These are phyloP conservation scores for Aspergillus fijiensis DNA, from an alignment of 2,329 filamentous ascomycete species.

Conservation along the genomic window DNA sequence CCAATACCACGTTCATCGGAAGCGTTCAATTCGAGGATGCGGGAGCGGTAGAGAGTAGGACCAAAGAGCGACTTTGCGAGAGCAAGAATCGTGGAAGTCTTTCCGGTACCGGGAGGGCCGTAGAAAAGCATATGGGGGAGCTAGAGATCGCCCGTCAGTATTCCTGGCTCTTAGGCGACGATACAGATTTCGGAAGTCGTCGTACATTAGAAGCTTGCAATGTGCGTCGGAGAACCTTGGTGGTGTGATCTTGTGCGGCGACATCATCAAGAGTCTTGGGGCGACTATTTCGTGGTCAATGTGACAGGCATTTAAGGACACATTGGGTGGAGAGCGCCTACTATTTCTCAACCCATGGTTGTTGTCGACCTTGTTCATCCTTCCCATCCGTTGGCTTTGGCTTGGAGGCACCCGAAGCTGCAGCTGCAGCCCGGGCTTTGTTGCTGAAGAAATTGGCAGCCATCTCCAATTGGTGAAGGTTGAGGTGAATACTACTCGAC, in stretches of 20 bases:
- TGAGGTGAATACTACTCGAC: not conserved
- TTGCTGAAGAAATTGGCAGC: slow-evolving; percentile 94
- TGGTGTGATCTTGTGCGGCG: slow-evolving; percentile 94
- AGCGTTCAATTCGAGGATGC: slow-evolving; percentile 98
- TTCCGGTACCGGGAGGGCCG: slow-evolving; percentile 93
- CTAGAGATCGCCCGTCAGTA: slow-evolving; percentile 39
- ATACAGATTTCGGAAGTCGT: not conserved
- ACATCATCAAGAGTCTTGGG: slow-evolving; percentile 94
- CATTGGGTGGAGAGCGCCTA: slow-evolving; percentile 41
- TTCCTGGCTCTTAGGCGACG: not conserved
- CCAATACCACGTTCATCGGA: slow-evolving; percentile 97
- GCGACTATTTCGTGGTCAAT: slow-evolving; percentile 59
- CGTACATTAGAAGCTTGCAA: slow-evolving; percentile 87
- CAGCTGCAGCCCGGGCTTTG: slow-evolving; percentile 73
- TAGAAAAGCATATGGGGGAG: slow-evolving; percentile 99
- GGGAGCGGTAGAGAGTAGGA: slow-evolving; percentile 84
- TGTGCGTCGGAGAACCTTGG: slow-evolving; percentile 86
- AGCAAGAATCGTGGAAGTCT: slow-evolving; percentile 96
- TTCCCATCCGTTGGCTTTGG: slow-evolving; percentile 63
- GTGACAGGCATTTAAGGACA: not conserved
- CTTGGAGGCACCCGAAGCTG: slow-evolving; percentile 68
- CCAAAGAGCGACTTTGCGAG: slow-evolving; percentile 97
- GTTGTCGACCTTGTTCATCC: slow-evolving; percentile 65
- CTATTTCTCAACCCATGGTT: slow-evolving; percentile 99
- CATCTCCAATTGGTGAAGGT: slow-evolving; percentile 25